Base-by-base conservation (phyloP, 208 protist species). In the Wallacemonas sp. region DNA sequence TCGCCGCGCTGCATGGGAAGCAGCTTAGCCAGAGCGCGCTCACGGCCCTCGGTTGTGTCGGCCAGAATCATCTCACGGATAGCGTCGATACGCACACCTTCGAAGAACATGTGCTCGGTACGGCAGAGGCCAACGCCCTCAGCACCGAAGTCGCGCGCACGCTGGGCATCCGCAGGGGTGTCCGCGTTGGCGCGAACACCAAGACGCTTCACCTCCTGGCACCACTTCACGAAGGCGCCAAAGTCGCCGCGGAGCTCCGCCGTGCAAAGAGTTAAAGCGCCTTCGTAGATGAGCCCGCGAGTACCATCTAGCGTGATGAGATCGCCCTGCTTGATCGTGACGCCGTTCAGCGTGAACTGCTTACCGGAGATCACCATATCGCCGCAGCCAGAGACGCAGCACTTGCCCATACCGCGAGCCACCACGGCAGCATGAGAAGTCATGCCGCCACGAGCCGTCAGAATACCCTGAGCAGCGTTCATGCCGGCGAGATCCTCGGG, bases 41-140 rank as follows among this genome's bases (percentile, higher is more conserved):
- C 69, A 41, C 96, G 86, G 22, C 74, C 87, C 44, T 82, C 77
- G 34, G 75, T 36, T 19, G 49, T 78, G 33, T 95, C 88, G 4
- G 97, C 84, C 12, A 98, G 71, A 76, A 98, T 98, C 93, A 98
- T 98, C 76, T 96, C 85, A 42, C 95, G 84, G 60, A 98, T 84
- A 9, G 75, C 75, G 17, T 84, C 71, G 69, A 98, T 96, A 46
- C 94, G 76, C 39, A 73, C 72, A 22, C 72, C 79, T 61, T 91
- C 82, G 68, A 98, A 97, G 88, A 98, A 98, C 97, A 98, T 98
- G 82, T 98, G 96, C 90, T 98, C 97, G 34, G 97, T 98, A 27
- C 97, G 81, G 76, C 84, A 90, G 39, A 98, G 90, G 27, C 97
- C 97, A 67, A 98, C 93, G 60, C 97, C 97, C 73, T 97, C 86